Conservation (phyloP, 2,329 filamentous ascomycete genomes). For the Venturia asperata region DNA sequence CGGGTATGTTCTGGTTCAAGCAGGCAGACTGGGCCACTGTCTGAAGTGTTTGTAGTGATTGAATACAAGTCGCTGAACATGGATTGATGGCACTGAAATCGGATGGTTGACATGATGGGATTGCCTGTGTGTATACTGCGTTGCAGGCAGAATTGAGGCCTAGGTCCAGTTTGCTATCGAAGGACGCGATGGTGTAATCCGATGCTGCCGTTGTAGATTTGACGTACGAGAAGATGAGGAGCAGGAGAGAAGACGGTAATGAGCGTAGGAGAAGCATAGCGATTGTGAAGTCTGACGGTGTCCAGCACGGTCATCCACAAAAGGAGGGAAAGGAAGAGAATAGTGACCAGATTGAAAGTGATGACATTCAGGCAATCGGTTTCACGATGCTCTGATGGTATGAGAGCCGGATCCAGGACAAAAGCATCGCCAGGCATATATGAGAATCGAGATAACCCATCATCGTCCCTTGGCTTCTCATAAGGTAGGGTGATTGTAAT, state of each 20-base stretch:
- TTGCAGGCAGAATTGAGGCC: conserved; percentile 6
- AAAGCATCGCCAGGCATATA: neutral
- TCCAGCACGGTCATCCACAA: neutral
- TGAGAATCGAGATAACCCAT: neutral
- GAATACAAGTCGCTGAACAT: conserved; percentile 12
- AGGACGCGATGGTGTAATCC: conserved; percentile 9
- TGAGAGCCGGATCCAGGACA: neutral
- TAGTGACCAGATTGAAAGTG: neutral
- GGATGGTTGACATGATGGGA: conserved; percentile 10
- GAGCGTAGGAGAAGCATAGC: neutral
- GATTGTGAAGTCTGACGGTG: neutral
- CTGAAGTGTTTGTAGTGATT: neutral
- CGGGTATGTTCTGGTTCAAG: neutral
- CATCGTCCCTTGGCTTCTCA: neutral
- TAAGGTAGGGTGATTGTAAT: neutral
- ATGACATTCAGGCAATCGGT: neutral
- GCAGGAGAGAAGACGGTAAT: conserved; percentile 5
- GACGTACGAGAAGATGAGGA: neutral
- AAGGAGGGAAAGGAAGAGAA: neutral
- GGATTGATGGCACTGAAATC: conserved; percentile 15
- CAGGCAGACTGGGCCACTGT: conserved; percentile 1
- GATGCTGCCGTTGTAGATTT: neutral
- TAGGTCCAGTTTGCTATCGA: conserved; percentile 5
- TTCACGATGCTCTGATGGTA: conserved; percentile 1
- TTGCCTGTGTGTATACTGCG: neutral